A percentile compares a stretch with the other conserved stretches of the same genome.
Evolutionary conservation across 768 basidiomycete genomes (phyloP).

Genomic region (Arthromyces matolae): DNA sequence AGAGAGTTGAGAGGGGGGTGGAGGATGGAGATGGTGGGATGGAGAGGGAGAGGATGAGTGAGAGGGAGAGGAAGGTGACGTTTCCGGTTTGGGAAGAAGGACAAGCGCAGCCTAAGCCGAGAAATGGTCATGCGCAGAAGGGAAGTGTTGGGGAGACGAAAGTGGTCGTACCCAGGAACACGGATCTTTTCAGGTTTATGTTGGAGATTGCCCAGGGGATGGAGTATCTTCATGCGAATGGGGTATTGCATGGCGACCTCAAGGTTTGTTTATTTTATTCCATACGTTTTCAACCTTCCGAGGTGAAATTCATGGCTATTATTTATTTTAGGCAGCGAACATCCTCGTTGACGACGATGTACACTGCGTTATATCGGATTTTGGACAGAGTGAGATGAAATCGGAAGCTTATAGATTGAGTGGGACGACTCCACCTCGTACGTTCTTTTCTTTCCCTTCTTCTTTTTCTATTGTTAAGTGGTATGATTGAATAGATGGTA

Average conservation of each 20-base stretch:
- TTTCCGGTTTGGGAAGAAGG: slow-evolving; percentile 6
- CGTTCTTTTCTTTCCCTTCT: slow-evolving; percentile 17
- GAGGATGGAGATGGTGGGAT: slow-evolving; percentile 5
- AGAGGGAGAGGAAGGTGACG: slow-evolving; percentile 2
- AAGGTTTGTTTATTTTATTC: slow-evolving; percentile 46
- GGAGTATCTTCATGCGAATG: slow-evolving; percentile 69
- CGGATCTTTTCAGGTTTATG: slow-evolving; percentile 57
- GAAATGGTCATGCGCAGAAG: not conserved
- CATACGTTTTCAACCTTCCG: not conserved
- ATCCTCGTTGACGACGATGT: slow-evolving; percentile 68
- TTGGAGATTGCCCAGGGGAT: slow-evolving; percentile 78
- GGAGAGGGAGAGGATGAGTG: slow-evolving; percentile 6
- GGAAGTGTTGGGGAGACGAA: not conserved
- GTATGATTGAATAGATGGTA: slow-evolving; percentile 43
- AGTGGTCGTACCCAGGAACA: slow-evolving; percentile 6
- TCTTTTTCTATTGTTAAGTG: not conserved
- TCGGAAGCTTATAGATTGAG: slow-evolving; percentile 63
- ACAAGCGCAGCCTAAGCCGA: not conserved
- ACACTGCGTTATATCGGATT: slow-evolving; percentile 75
- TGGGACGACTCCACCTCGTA: slow-evolving; percentile 45
- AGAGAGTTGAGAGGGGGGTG: slow-evolving; percentile 24
- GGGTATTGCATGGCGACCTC: slow-evolving; percentile 76
- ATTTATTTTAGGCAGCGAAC: slow-evolving; percentile 73
- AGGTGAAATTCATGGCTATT: not conserved
- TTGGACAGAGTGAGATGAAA: slow-evolving; percentile 80